Conservation (phyloP, 495 filamentous ascomycete genomes). For the Monascus purpureus region DNA sequence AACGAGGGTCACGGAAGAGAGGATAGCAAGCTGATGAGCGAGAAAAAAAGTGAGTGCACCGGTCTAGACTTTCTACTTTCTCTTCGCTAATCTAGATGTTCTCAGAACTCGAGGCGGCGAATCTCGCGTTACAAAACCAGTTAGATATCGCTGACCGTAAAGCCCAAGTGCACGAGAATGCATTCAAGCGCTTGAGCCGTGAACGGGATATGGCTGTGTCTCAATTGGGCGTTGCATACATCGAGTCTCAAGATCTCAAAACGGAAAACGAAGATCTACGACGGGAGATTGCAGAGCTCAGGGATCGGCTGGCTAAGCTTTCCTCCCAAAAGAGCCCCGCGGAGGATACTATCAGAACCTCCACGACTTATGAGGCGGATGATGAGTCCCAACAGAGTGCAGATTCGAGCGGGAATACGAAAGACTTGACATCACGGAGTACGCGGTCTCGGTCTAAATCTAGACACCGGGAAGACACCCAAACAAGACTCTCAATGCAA, state of each 20-base stretch:
- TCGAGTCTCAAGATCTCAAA: conserved; percentile 50
- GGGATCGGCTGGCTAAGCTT: conserved; percentile 21
- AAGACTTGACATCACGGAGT: conserved; percentile 21
- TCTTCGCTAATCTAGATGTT: conserved; percentile 1
- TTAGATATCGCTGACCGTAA: conserved; percentile 47
- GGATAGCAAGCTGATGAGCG: conserved; percentile 23
- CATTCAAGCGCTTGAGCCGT: conserved; percentile 42
- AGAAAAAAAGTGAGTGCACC: conserved; percentile 39
- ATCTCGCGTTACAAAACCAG: conserved; percentile 41
- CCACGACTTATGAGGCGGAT: conserved; percentile 12
- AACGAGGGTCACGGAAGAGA: conserved; percentile 21
- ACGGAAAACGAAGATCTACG: conserved; percentile 36
- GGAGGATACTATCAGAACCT: conserved; percentile 15
- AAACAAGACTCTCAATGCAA: conserved; percentile 20
- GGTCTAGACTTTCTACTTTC: conserved; percentile 2
- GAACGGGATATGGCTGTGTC: conserved; percentile 53
- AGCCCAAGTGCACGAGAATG: conserved; percentile 42
- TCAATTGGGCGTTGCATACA: conserved; percentile 48
- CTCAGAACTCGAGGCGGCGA: conserved; percentile 42
- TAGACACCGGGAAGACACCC: conserved; percentile 20
- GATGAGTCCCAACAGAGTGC: conserved; percentile 21
- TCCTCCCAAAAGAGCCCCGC: conserved; percentile 12
- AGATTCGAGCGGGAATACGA: conserved; percentile 18
- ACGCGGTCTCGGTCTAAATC: conserved; percentile 16
- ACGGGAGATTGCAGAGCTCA: conserved; percentile 35